phyloP scores from a whole-genome alignment of 306 rosid genomes.

The Quercus berberidifolia region DNA sequence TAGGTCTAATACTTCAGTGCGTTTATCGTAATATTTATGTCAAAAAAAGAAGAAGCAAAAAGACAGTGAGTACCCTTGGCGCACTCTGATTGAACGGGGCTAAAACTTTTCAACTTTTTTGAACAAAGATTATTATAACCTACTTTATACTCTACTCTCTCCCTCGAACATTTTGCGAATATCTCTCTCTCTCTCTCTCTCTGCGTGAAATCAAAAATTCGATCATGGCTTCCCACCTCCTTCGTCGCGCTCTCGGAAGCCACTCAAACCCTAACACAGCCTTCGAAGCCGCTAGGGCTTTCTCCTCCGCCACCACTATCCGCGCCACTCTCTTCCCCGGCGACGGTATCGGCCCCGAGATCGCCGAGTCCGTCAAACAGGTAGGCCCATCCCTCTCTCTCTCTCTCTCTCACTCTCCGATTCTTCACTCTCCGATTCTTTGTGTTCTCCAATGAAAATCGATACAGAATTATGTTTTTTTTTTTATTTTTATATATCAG shows the following conservation, averaged over 20 bases:
- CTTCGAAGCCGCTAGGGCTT: slow-evolving; percentile 30
- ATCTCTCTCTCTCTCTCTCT: neutral
- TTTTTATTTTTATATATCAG: neutral
- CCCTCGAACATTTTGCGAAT: neutral
- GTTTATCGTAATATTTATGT: too few relatives aligned
- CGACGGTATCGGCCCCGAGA: slow-evolving; percentile 98
- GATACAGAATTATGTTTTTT: too few relatives aligned
- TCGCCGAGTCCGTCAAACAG: slow-evolving; percentile 91
- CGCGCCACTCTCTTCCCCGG: slow-evolving; percentile 96
- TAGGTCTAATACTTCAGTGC: too few relatives aligned
- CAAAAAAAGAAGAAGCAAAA: too few relatives aligned
- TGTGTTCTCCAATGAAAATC: neutral
- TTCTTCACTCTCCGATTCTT: neutral
- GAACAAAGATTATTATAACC: too few relatives aligned
- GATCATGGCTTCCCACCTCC: slow-evolving; percentile 67
- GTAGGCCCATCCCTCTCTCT: slow-evolving; percentile 15
- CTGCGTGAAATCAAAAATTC: neutral
- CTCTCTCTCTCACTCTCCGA: neutral
- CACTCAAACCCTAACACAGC: slow-evolving; percentile 18
- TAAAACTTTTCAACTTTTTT: too few relatives aligned
- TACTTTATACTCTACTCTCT: neutral
- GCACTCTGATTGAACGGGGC: too few relatives aligned
- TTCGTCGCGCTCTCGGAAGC: slow-evolving; percentile 67
- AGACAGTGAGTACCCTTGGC: too few relatives aligned
- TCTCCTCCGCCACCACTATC: slow-evolving; percentile 64